Base-by-base conservation (phyloP, 83 land plant genomes). In the Diphasiastrum complanatum region DNA sequence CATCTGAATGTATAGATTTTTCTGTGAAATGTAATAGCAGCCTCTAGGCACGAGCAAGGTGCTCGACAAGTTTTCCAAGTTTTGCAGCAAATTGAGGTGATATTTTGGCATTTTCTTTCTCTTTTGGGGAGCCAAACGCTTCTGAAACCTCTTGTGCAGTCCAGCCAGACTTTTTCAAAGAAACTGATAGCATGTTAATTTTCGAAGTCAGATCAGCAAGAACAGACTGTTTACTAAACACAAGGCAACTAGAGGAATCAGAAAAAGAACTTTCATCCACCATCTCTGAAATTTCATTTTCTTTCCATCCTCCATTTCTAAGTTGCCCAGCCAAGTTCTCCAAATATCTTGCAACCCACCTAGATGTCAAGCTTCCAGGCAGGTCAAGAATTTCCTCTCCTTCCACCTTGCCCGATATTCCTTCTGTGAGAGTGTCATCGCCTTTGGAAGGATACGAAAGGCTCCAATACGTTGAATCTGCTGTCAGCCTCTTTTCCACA, bases 221-320 rank as follows among this genome's bases (percentile, higher is more conserved):
- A 16, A 51, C 30, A 4, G 25, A 6, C 55, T 51, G 55, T 11
- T 29, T 14, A 57, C 34, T 33, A 8, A 33, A 20, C 5, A 5
- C 19, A 14, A 57, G 23, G 14, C n/a, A 10, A 6, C 4, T 41
- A 0, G 0, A 12, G 0, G 61, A 1, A 14, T 18, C n/a, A 18
- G n/a, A 41, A 33, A 18, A 19, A 4, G 46, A 37, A 1, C 0
- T 33, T 18, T 4, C 41, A 33, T 58, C 4, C 0, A 58, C 24
- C 61, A 58, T 58, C 4, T 58, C 61, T 18, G 61, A 0, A 33
- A 58, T 34, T 8, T 58, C 61, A 1, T 11, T 8, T 20, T 58
- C 61, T 33, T 35, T 35, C 61, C 61, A 58, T 8, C 61, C 46
- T 6, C 47, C 61, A 34, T 58, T 58, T 34, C 61, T 0, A 1